phyloP scores from a whole-genome alignment of 257 asterid genomes.

The Gentiana straminea region DNA sequence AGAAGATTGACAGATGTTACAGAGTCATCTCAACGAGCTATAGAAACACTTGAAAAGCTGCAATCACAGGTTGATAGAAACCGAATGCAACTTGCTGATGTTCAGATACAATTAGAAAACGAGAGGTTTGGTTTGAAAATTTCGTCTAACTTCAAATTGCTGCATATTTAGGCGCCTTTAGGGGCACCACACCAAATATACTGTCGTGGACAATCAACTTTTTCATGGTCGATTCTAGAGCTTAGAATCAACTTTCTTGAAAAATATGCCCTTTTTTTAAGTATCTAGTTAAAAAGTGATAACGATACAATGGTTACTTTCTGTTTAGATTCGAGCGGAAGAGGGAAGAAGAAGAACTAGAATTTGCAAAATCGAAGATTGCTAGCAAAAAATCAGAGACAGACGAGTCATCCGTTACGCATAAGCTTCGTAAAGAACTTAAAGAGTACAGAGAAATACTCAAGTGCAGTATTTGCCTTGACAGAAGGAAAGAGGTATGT shows the following conservation, averaged over 20 bases:
- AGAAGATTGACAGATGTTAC: slow-evolving; percentile 45
- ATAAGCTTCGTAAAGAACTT: slow-evolving; percentile 76
- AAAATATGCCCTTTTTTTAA: too few relatives aligned
- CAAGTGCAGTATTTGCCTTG: slow-evolving; percentile 83
- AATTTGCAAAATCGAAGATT: slow-evolving; percentile 56
- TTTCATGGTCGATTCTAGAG: too few relatives aligned
- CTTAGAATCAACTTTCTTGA: too few relatives aligned
- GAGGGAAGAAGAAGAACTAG: slow-evolving; percentile 80
- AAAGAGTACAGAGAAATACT: slow-evolving; percentile 82
- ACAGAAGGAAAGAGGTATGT: slow-evolving; percentile 84
- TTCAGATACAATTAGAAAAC: slow-evolving; percentile 85
- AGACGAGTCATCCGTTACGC: slow-evolving; percentile 57
- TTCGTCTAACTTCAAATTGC: too few relatives aligned
- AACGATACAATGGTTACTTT: not conserved
- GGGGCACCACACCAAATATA: too few relatives aligned
- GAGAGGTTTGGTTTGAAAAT: slow-evolving; percentile 43
- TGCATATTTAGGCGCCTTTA: too few relatives aligned
- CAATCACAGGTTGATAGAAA: slow-evolving; percentile 57
- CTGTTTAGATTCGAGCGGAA: slow-evolving; percentile 62
- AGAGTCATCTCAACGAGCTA: slow-evolving; percentile 45
- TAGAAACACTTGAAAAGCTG: slow-evolving; percentile 52
- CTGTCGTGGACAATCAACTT: too few relatives aligned
- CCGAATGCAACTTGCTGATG: slow-evolving; percentile 48
- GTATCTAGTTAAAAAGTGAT: too few relatives aligned
- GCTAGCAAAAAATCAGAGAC: slow-evolving; percentile 39